Evolutionary conservation across 2,329 filamentous ascomycete genomes (phyloP), one percentile per base, ranked within the genome.

Genomic region (Acephala macrosclerotiorum): DNA sequence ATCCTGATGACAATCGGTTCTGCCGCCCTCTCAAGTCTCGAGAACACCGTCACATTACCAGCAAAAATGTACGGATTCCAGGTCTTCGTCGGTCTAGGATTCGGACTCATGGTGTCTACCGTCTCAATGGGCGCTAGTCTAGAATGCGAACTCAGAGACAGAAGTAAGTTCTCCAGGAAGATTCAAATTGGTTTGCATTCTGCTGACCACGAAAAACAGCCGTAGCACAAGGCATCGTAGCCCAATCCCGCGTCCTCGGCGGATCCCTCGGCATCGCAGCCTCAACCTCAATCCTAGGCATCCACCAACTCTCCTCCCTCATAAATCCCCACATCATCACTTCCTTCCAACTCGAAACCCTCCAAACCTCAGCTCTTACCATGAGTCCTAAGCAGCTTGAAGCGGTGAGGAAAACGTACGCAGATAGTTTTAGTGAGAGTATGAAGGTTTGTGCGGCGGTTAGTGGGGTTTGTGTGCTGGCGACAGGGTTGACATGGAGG

Each of bases 201-300:
- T 42, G 16, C 35, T 53, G 14, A 53, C 25, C 18, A 14, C n/a
- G n/a, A 3, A 11, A 5, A 26, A 3, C 40, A 58, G 87, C 87
- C 0, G 84, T 86, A 1, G 86, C 85, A 0, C 86, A 89, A 69
- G 87, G 87, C 0, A 83, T 86, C 4, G 80, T 89, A 11, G 85
- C 87, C 0, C 87, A 90, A 74, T 82, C 84, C 1, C 82, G 87
- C 16, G 84, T 89, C 0, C 77, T 89, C 1, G 87, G 87, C 0
- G 87, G 87, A 2, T 84, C 84, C 42, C 79, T 89, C 33, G 87
- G 87, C 0, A 79, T 89, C 51, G 83, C 86, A 0, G 75, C 84
- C 26, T 87, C 87, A 68, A 88, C 84, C n/a, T 82, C 87, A 16
- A 80, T 89, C 12, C 84, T 88, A 22, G 62, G 65, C 20, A 49